Conservation (phyloP, 2,329 filamentous ascomycete species). For the Neoscytalidium dimidiatum region DNA sequence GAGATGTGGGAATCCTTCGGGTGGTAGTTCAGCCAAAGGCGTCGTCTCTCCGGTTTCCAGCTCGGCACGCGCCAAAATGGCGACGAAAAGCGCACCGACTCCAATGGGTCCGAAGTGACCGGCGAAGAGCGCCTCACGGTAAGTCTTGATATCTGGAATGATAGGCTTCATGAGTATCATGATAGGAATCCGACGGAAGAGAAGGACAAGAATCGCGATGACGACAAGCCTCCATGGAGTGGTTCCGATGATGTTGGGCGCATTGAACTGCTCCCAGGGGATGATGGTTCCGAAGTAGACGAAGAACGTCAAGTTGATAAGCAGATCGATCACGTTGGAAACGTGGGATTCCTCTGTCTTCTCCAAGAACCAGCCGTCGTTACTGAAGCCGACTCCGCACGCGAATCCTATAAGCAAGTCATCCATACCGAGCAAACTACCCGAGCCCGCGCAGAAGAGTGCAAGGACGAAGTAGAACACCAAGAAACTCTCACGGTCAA, state of each 20-base stretch:
- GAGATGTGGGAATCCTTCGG: conserved; percentile 61
- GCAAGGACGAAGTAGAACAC: conserved; percentile 98
- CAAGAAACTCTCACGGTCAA: conserved; percentile 95
- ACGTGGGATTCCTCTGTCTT: conserved; percentile 99
- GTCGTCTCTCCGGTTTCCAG: conserved; percentile 76
- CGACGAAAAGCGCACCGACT: conserved; percentile 93
- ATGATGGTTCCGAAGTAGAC: conserved; percentile 98
- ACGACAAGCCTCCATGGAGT: conserved; percentile 90
- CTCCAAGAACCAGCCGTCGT: conserved; percentile 97
- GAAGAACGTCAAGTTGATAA: conserved; percentile 97
- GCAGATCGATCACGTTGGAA: conserved; percentile 96
- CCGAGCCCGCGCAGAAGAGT: conserved; percentile 92
- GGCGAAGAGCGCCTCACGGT: conserved; percentile 94
- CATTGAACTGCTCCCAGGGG: conserved; percentile 91
- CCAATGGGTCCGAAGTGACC: conserved; percentile 98
- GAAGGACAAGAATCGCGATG: conserved; percentile 87
- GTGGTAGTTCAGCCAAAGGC: conserved; percentile 66
- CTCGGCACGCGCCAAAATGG: conserved; percentile 90
- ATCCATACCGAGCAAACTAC: conserved; percentile 86
- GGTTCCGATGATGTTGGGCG: conserved; percentile 66
- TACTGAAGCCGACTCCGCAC: conserved; percentile 96
- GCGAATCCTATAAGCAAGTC: conserved; percentile 94
- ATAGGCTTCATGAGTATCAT: conserved; percentile 90
- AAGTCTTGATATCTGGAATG: conserved; percentile 96
- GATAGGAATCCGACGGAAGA: conserved; percentile 93